Conservation (phyloP, 345 rosid genomes). For the Lepidium africanum region DNA sequence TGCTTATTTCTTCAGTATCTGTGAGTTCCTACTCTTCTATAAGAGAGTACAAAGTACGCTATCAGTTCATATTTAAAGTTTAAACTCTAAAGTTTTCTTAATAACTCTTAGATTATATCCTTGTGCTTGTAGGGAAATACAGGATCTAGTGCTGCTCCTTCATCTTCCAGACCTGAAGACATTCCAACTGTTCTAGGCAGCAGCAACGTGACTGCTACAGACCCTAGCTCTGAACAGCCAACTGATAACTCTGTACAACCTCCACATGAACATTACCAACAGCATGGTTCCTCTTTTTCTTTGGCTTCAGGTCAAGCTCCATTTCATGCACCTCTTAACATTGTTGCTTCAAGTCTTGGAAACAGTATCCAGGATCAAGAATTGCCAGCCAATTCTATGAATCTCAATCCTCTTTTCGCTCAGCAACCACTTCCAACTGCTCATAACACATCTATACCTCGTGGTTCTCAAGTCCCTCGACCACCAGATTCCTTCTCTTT, state of each 20-base stretch:
- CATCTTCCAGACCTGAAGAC: slow-evolving; percentile 35
- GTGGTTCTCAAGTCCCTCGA: slow-evolving; percentile 34
- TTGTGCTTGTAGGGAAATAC: slow-evolving; percentile 51
- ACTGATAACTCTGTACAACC: slow-evolving; percentile 28
- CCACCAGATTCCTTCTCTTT: slow-evolving; percentile 31
- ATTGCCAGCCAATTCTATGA: slow-evolving; percentile 26
- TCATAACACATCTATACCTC: slow-evolving; percentile 34
- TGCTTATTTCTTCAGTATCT: slow-evolving; percentile 65
- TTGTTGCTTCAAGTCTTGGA: slow-evolving; percentile 32
- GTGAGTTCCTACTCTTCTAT: slow-evolving; percentile 46
- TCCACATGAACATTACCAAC: slow-evolving; percentile 49
- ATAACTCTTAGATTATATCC: not conserved
- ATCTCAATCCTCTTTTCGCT: slow-evolving; percentile 36
- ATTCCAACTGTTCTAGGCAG: slow-evolving; percentile 30
- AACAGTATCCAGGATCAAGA: slow-evolving; percentile 29
- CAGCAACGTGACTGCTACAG: slow-evolving; percentile 22
- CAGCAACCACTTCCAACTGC: slow-evolving; percentile 37
- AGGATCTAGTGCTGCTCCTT: slow-evolving; percentile 31
- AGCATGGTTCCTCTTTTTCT: slow-evolving; percentile 37
- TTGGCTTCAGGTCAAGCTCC: slow-evolving; percentile 32
- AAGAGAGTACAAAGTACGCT: not conserved
- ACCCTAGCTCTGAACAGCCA: slow-evolving; percentile 29
- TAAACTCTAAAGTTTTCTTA: not conserved
- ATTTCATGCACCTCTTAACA: slow-evolving; percentile 20
- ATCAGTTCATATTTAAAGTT: not conserved